A percentile compares a stretch with the other conserved stretches of the same genome.
These are phyloP conservation scores for Exophiala phaeomuriformis DNA, from an alignment of 2,329 filamentous ascomycete genomes.

Conservation along the genomic window DNA sequence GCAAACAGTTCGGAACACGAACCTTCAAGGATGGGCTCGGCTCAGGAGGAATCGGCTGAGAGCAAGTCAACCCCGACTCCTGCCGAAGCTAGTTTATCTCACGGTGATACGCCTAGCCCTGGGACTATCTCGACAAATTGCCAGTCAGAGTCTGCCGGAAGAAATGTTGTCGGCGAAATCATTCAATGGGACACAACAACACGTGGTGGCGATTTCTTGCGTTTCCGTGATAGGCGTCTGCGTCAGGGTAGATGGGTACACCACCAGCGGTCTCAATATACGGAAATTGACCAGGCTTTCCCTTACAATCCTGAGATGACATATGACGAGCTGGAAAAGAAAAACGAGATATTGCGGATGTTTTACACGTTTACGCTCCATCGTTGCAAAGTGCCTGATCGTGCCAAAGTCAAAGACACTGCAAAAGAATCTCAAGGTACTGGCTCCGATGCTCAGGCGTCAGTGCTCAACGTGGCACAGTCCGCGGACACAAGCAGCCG, in stretches of 20 bases:
- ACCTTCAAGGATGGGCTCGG: not conserved
- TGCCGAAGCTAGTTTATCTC: not conserved
- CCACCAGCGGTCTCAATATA: not conserved
- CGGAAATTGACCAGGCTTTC: conserved; percentile 12
- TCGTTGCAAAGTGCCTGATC: not conserved
- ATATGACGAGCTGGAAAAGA: conserved; percentile 9
- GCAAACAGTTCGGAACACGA: not conserved
- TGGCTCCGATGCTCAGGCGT: not conserved
- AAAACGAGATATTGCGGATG: conserved; percentile 13
- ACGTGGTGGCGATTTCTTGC: conserved; percentile 18
- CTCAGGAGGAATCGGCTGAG: not conserved
- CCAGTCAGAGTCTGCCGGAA: not conserved
- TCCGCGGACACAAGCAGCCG: not conserved
- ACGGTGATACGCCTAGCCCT: not conserved
- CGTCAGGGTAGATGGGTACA: conserved; percentile 9
- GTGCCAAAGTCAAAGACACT: not conserved
- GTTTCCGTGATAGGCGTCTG: conserved; percentile 13
- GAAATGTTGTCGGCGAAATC: not conserved
- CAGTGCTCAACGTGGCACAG: not conserved
- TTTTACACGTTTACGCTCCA: conserved; percentile 7
- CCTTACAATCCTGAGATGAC: conserved; percentile 21
- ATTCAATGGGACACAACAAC: conserved; percentile 18
- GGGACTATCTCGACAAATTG: not conserved
- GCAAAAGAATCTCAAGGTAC: not conserved
- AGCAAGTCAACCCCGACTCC: not conserved